These are phyloP conservation scores for Rhodotorula kratochvilovae DNA, from an alignment of 768 basidiomycete species.

Conservation along the genomic window DNA sequence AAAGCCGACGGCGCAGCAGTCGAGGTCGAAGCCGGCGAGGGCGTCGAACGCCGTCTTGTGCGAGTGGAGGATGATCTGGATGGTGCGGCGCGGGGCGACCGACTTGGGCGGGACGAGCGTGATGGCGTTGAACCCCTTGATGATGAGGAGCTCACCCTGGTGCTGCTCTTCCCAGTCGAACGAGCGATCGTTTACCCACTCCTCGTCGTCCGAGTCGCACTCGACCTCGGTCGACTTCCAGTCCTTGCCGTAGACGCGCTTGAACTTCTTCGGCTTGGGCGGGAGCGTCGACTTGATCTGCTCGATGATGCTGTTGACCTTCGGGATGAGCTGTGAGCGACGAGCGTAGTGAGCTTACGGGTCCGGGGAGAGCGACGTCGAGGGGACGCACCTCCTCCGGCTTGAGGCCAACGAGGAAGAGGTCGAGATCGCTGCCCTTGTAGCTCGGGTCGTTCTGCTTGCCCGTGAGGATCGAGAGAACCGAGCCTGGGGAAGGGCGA, in stretches of 20 bases:
- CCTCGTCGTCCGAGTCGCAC: not conserved
- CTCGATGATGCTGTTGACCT: conserved; percentile 15
- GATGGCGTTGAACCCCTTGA: conserved; percentile 29
- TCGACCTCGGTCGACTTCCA: not conserved
- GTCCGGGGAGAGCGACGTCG: no score
- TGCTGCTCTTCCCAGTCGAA: conserved; percentile 3
- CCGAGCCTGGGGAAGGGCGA: not conserved
- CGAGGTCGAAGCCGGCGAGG: conserved; percentile 22
- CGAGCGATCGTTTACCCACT: not conserved
- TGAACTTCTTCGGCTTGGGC: not conserved
- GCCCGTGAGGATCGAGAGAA: conserved; percentile 11
- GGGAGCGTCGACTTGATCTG: conserved; percentile 12
- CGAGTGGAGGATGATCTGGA: conserved; percentile 14
- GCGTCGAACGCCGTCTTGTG: conserved; percentile 3
- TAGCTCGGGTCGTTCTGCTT: not conserved
- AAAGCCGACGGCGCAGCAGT: conserved; percentile 13
- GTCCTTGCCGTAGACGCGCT: not conserved
- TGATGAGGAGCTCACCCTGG: conserved; percentile 9
- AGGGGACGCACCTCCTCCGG: conserved; percentile 9
- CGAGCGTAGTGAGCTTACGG: no score
- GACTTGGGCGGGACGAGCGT: conserved; percentile 11
- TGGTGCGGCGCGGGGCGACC: not conserved
- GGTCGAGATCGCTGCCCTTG: conserved; percentile 16
- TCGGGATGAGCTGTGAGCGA: conserved; percentile 29
- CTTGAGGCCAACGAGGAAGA: conserved; percentile 23